phyloP scores from a whole-genome alignment of 1,284 basidiomycete genomes.

The Ceratobasidium sp. region DNA sequence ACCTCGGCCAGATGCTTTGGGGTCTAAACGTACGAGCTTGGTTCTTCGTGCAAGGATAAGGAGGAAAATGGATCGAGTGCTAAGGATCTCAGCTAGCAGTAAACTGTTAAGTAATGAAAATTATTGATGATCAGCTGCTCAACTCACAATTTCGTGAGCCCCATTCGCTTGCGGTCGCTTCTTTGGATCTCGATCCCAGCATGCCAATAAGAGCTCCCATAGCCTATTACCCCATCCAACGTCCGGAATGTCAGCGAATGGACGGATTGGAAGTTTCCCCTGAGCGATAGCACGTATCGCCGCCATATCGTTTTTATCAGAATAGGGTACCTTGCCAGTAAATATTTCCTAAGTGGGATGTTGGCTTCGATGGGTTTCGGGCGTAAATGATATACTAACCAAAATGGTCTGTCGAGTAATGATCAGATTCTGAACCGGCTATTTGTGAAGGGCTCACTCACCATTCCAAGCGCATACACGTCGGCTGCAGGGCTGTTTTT shows the following conservation, averaged over 20 bases:
- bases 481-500: neutral
- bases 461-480: constrained; percentile 22
- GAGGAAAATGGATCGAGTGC: no score
- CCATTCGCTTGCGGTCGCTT: no score
- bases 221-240: neutral
- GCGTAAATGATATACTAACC: neutral
- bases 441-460: neutral
- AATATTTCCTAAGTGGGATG: neutral
- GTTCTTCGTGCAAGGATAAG: no score
- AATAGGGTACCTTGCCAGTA: neutral
- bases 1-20: no score
- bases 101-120: no score
- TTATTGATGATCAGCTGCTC: no score
- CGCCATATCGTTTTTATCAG: neutral
- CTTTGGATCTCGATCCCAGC: neutral
- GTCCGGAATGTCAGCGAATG: neutral
- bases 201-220: neutral
- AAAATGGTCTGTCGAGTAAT: neutral
- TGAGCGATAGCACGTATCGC: neutral
- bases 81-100: no score
- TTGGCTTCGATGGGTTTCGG: neutral
- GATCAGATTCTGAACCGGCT: neutral
- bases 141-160: no score
- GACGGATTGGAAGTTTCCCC: neutral
- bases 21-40: no score